phyloP scores from a whole-genome alignment of 768 basidiomycete species.

The Multifurca ochricompacta region DNA sequence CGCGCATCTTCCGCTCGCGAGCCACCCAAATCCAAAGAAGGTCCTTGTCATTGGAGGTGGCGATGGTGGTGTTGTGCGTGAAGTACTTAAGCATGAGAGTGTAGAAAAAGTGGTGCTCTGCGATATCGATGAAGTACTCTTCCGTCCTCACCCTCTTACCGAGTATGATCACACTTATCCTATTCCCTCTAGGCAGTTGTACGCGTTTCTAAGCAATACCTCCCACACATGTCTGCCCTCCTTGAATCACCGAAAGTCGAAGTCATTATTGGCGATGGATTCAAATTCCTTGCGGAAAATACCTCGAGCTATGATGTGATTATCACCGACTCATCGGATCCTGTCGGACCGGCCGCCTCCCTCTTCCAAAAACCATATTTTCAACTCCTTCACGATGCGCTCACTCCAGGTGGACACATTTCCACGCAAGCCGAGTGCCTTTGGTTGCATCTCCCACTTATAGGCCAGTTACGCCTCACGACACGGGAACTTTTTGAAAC shows the following conservation, averaged over 20 bases:
- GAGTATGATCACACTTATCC: neutral
- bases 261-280: slow-evolving; percentile 88
- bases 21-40: slow-evolving; percentile 91
- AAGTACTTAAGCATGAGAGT: slow-evolving; percentile 87
- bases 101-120: slow-evolving; percentile 92
- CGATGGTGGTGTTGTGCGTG: slow-evolving; percentile 95
- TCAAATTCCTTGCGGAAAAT: slow-evolving; percentile 91
- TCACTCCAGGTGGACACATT: slow-evolving; percentile 84
- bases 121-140: slow-evolving; percentile 87
- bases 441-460: slow-evolving; percentile 90
- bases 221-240: slow-evolving; percentile 89
- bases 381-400: slow-evolving; percentile 83
- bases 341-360: slow-evolving; percentile 88
- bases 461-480: slow-evolving; percentile 62
- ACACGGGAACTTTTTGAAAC: slow-evolving; percentile 70
- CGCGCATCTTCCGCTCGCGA: slow-evolving; percentile 90
- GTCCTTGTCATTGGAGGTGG: slow-evolving; percentile 98
- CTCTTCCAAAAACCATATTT: slow-evolving; percentile 98
- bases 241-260: slow-evolving; percentile 74
- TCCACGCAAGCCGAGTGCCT: slow-evolving; percentile 94
- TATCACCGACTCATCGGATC: slow-evolving; percentile 98
- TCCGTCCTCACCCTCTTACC: neutral
- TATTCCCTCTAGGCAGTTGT: slow-evolving; percentile 64
- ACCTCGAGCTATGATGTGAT: slow-evolving; percentile 89
- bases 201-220: slow-evolving; percentile 86